Evolutionary conservation across 306 rosid genomes (phyloP).

Genomic region (Potentilla sterilis): DNA sequence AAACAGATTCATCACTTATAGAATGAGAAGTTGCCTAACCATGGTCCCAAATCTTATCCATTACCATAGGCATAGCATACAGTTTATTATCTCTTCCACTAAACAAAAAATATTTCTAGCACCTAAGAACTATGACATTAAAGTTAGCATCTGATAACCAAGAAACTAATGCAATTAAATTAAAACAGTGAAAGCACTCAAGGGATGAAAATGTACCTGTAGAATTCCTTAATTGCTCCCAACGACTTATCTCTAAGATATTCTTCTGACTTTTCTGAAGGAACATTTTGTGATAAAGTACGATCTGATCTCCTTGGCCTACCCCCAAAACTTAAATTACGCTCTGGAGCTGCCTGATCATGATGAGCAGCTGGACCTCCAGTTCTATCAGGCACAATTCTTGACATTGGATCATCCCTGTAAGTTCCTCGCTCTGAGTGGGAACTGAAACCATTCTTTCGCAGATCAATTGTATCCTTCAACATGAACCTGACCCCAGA

Average conservation of each 20-base stretch:
- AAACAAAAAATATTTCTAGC: not conserved
- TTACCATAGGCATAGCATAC: not conserved
- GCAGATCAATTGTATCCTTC: conserved; percentile 79
- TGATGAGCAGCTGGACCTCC: conserved; percentile 47
- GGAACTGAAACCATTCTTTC: conserved; percentile 71
- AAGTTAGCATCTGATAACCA: not conserved
- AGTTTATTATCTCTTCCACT: not conserved
- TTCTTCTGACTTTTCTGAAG: conserved; percentile 58
- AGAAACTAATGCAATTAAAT: not conserved
- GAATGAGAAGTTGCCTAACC: not conserved
- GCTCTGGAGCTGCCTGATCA: conserved; percentile 55
- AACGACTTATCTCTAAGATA: conserved; percentile 52
- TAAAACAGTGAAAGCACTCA: not conserved
- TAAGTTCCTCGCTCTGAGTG: conserved; percentile 41
- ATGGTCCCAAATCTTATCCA: conserved; percentile 1
- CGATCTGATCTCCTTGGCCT: conserved; percentile 51
- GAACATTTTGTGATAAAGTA: conserved; percentile 38
- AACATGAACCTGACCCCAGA: conserved; percentile 96
- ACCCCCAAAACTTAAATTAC: conserved; percentile 48
- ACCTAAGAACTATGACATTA: not conserved
- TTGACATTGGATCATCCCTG: conserved; percentile 53
- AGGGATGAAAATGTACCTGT: conserved; percentile 54
- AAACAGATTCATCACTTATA: not conserved
- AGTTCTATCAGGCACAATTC: conserved; percentile 46
- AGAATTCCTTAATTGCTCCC: conserved; percentile 82